Conservation (phyloP, 139 green algal species). For the Spirogloea muscicola region DNA sequence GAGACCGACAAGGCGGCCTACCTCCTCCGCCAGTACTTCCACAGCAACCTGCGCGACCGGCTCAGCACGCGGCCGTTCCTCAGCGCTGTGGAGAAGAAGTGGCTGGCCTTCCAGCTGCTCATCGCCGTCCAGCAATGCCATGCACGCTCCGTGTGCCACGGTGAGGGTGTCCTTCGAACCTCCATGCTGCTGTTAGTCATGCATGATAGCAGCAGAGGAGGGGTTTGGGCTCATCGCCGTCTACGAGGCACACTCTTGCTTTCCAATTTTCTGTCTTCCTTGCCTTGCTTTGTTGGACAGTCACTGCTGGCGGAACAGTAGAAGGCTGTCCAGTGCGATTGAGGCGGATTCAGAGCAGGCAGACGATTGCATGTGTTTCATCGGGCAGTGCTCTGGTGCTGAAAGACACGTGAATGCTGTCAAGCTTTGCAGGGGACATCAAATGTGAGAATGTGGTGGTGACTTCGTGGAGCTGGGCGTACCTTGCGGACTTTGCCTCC, state of each 20-base stretch:
- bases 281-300: too few relatives aligned
- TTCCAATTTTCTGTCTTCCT: too few relatives aligned
- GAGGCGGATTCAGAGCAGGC: too few relatives aligned
- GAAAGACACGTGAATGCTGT: too few relatives aligned
- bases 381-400: background rate
- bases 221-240: too few relatives aligned
- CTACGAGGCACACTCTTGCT: too few relatives aligned
- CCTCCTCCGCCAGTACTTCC: conserved; percentile 82
- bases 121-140: conserved; percentile 56
- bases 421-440: conserved; percentile 82
- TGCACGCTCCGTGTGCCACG: conserved; percentile 69
- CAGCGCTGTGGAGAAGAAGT: conserved; percentile 81
- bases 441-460: conserved; percentile 90
- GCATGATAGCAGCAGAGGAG: too few relatives aligned
- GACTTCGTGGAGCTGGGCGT: conserved; percentile 84
- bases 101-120: conserved; percentile 75
- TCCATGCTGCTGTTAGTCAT: too few relatives aligned
- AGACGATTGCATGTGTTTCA: too few relatives aligned
- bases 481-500: conserved; percentile 82
- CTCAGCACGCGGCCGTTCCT: conserved; percentile 90
- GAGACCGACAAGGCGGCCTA: conserved; percentile 67
- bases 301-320: too few relatives aligned
- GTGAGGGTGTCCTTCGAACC: conserved; percentile 9
- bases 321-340: too few relatives aligned
- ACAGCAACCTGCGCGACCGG: conserved; percentile 79